Evolutionary conservation across 1,139 yeast species (phyloP), one percentile per base, ranked within the genome.

Genomic region (Saccharomycopsis phalli): DNA sequence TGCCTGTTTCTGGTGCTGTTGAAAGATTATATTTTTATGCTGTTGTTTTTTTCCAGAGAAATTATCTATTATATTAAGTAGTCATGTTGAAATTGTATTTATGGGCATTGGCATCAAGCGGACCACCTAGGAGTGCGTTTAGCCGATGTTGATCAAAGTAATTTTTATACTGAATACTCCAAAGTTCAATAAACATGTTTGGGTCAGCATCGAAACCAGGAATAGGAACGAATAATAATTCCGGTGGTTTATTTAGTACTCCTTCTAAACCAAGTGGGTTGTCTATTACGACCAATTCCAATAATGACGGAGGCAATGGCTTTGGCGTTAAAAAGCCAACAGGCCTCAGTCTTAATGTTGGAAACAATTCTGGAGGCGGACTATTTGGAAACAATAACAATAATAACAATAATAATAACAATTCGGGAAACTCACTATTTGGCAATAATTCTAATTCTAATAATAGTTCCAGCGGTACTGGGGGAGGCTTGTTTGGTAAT

Each of bases 361-460:
- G 38, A 11, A 31, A 37, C 13, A 27, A 35, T 6, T 36, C 35
- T 34, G 39, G 39, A 4, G 62, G 66, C 6, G 66, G 69, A 7
- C 50, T 61, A 19, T 65, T 64, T 55, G 70, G 69, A 1, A 53
- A 49, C 45, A 49, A 47, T 40, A 58, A 53, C 39, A 40, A 37
- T 20, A 40, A 20, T 18, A 45, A 22, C 29, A 41, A 28, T 13
- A 48, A 34, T 47, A 10, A 47, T 8, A 39, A 45, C 32, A 47
- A 50, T 13, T 39, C 46, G 2, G 47, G 51, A n/a, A 66, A 70
- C 18, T 69, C 72, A 0, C 49, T 69, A 13, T 69, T 71, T 57
- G 68, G 68, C 11, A 47, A 44, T 34, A 48, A 36, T 47, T 48
- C 40, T 31, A 44, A 48, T 33, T 43, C 29, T 14, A 45, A 39